These are phyloP conservation scores for Talaromyces rugulosus DNA, from an alignment of 2,329 filamentous ascomycete species.

Conservation along the genomic window DNA sequence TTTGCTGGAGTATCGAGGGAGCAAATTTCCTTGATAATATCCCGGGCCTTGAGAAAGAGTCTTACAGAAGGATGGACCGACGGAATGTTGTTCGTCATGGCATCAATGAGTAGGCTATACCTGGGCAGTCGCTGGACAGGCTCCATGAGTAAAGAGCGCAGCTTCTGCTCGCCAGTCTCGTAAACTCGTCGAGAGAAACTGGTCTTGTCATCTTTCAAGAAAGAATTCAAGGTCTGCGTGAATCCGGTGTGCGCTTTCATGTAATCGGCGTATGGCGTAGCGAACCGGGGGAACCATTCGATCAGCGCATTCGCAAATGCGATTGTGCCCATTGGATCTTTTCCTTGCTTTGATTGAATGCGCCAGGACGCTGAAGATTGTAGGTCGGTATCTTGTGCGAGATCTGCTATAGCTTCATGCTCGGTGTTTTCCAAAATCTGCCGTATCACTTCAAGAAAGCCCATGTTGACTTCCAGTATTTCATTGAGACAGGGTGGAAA, in stretches of 20 bases:
- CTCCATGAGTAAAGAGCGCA: slow-evolving; percentile 91
- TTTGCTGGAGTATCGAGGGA: slow-evolving; percentile 72
- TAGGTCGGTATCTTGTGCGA: slow-evolving; percentile 57
- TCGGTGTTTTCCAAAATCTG: slow-evolving; percentile 78
- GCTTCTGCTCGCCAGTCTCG: slow-evolving; percentile 80
- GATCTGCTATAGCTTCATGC: slow-evolving; percentile 70
- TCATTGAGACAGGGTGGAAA: slow-evolving; percentile 77
- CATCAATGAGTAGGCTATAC: slow-evolving; percentile 94
- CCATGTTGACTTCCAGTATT: slow-evolving; percentile 77
- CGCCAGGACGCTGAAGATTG: slow-evolving; percentile 45
- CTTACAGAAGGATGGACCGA: slow-evolving; percentile 80
- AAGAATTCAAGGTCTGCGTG: slow-evolving; percentile 71
- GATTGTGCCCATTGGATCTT: slow-evolving; percentile 73
- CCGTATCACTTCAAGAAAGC: slow-evolving; percentile 72
- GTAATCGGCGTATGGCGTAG: slow-evolving; percentile 87
- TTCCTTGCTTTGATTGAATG: slow-evolving; percentile 42
- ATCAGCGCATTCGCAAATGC: slow-evolving; percentile 76
- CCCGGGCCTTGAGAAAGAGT: slow-evolving; percentile 78
- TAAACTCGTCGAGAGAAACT: slow-evolving; percentile 77
- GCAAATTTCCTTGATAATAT: slow-evolving; percentile 94
- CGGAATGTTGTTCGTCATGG: slow-evolving; percentile 82
- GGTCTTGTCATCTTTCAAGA: slow-evolving; percentile 71
- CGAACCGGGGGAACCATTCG: slow-evolving; percentile 91
- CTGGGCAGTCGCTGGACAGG: slow-evolving; percentile 90
- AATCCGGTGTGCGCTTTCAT: slow-evolving; percentile 87